Base-by-base conservation (phyloP, 805 yeast species). In the Wickerhamiella parazyma region DNA sequence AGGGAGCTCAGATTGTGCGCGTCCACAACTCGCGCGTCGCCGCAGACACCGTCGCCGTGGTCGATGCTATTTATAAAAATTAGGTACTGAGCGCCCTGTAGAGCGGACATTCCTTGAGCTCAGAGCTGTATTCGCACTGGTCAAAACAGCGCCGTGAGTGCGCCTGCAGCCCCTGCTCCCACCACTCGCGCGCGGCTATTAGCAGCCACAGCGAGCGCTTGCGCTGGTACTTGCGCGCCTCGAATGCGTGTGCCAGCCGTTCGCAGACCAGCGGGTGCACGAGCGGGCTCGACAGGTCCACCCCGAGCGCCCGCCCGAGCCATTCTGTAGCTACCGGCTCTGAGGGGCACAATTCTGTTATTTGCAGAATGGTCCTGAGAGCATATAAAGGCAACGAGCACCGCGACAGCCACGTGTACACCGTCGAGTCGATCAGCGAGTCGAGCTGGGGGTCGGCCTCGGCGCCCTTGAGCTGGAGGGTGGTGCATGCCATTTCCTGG, bases 401-500 rank as follows among this genome's bases (percentile, higher is more conserved):
- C 41, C 94, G 68, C 9, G 89, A 80, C 21, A 76, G 66, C 55
- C 79, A 84, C 0, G 91, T 76, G 55, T 84, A 85, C 29, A 76
- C 69, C 3, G 85, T 70, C 28, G 83, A 73, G 49, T 85, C 94
- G 46, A 82, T 59, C 56, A 74, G 62, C 1, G 81, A 81, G 48
- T 67, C 76, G 6, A 76, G 64, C 26, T 67, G 65, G 45, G 75
- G 80, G 41, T 68, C 65, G 14, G 78, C 65, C 20, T 61, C 26
- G 9, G 65, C 14, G 20, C 44, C 55, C 4, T 68, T 86, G 61
- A 89, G 67, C 4, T 87, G 61, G 20, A 80, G 65, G 1, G 93
- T 75, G 1, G 78, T 66, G 0, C 87, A 81, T 52, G 83, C 78
- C 80, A 85, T 82, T 60, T 89, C 95, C 50, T 87, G 86, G n/a